A percentile compares a stretch with the other conserved stretches of the same genome.
Conservation (phyloP, 2,329 filamentous ascomycete species). For the Thelonectria rubi region DNA sequence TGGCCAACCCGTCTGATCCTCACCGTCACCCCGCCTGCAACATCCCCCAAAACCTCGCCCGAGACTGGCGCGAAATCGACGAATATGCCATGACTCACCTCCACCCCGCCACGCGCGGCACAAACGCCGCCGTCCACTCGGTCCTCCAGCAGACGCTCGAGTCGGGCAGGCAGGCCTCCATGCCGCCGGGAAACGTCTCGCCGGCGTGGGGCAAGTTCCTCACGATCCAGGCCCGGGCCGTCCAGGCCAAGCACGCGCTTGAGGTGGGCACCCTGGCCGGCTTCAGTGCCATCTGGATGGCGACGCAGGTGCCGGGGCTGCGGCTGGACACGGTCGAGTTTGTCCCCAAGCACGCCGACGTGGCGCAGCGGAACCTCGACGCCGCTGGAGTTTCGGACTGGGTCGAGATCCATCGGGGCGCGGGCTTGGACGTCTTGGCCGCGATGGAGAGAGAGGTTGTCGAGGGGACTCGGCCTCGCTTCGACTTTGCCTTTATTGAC, state of each 20-base stretch:
- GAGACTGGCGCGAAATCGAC: not conserved
- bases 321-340: conserved; percentile 11
- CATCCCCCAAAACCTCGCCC: not conserved
- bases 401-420: conserved; percentile 4
- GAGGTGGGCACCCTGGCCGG: conserved; percentile 19
- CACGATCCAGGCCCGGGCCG: conserved; percentile 7
- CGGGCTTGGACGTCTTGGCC: conserved; percentile 10
- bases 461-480: not conserved
- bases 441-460: not conserved
- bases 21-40: not conserved
- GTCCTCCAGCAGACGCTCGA: not conserved
- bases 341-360: conserved; percentile 10
- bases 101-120: not conserved
- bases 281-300: conserved; percentile 20
- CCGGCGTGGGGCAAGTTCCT: conserved; percentile 18
- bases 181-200: conserved; percentile 14
- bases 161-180: not conserved
- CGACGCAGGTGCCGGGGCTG: not conserved
- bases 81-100: conserved; percentile 7
- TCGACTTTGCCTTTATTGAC: conserved; percentile 17
- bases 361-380: conserved; percentile 10
- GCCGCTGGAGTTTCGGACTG: not conserved
- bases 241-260: conserved; percentile 8
- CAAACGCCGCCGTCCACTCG: not conserved
- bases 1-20: no score